A percentile compares a stretch with the other conserved stretches of the same genome.
Conservation (phyloP, 2,329 filamentous ascomycete genomes). For the Cladosporium halotolerans region DNA sequence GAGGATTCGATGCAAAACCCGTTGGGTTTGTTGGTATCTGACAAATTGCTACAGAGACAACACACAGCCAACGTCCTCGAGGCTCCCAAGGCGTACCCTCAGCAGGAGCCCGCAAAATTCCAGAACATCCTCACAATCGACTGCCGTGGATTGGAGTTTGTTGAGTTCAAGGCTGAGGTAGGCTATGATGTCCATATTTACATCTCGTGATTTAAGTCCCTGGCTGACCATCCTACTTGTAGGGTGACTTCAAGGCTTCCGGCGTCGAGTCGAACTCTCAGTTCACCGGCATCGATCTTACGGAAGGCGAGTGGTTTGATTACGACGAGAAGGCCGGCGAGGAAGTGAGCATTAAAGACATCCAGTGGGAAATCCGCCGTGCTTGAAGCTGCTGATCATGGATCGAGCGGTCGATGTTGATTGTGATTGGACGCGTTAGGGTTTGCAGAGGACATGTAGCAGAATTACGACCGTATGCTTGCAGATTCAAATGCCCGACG, state of each 20-base stretch:
- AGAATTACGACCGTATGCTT: too few species aligned
- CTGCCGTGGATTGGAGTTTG: slow-evolving; percentile 88
- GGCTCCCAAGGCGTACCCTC: slow-evolving; percentile 64
- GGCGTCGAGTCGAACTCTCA: slow-evolving; percentile 74
- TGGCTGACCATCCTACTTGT: background rate
- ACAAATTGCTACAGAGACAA: slow-evolving; percentile 55
- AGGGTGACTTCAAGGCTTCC: slow-evolving; percentile 87
- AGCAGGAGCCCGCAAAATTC: slow-evolving; percentile 63
- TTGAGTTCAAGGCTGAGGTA: slow-evolving; percentile 84
- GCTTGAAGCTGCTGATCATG: too few species aligned
- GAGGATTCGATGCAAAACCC: background rate
- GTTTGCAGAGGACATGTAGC: too few species aligned
- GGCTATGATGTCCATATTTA: slow-evolving; percentile 16
- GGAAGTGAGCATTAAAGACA: slow-evolving; percentile 85
- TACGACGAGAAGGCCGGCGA: slow-evolving; percentile 92
- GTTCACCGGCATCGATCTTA: slow-evolving; percentile 74
- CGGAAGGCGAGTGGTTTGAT: slow-evolving; percentile 94
- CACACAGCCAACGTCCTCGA: slow-evolving; percentile 79
- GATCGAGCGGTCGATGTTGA: too few species aligned
- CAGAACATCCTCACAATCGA: slow-evolving; percentile 86
- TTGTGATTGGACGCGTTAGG: too few species aligned
- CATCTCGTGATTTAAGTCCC: background rate
- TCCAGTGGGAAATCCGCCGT: slow-evolving; percentile 78
- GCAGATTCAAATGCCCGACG: too few species aligned
- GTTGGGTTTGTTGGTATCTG: background rate